A percentile compares a stretch with the other conserved stretches of the same genome.
Evolutionary conservation across 2,329 filamentous ascomycete genomes (phyloP).

Genomic region (Pseudocercospora pini-densiflorae): DNA sequence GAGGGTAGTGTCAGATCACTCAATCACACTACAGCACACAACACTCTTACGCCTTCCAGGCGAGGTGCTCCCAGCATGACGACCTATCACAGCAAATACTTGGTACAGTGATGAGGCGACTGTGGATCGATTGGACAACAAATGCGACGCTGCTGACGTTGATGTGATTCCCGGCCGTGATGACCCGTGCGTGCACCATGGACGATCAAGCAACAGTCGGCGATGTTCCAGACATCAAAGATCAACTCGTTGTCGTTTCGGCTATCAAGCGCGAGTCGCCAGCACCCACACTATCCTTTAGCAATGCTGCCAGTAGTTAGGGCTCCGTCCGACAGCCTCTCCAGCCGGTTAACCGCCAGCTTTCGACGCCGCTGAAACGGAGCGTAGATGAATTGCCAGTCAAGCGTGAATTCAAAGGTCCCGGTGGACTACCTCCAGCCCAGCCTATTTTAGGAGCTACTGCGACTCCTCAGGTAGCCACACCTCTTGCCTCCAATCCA

Average conservation of each 20-base stretch:
- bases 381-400: slow-evolving; percentile 2
- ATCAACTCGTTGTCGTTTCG: slow-evolving; percentile 10
- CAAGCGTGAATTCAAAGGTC: slow-evolving; percentile 4
- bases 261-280: background rate
- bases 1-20: background rate
- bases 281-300: background rate
- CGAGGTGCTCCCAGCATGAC: background rate
- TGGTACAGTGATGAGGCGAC: background rate
- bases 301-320: slow-evolving; percentile 6
- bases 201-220: background rate
- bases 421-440: background rate
- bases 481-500: background rate
- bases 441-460: background rate
- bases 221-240: background rate
- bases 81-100: background rate
- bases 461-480: background rate
- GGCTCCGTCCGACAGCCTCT: slow-evolving; percentile 19
- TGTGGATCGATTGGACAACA: background rate
- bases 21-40: background rate
- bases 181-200: background rate
- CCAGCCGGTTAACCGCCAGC: slow-evolving; percentile 25
- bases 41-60: background rate
- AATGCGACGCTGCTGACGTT: background rate
- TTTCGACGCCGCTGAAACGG: background rate
- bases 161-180: background rate